Evolutionary conservation across 2,329 filamentous ascomycete genomes (phyloP), one percentile per base, ranked within the genome.

Genomic region (Alternaria sp.): DNA sequence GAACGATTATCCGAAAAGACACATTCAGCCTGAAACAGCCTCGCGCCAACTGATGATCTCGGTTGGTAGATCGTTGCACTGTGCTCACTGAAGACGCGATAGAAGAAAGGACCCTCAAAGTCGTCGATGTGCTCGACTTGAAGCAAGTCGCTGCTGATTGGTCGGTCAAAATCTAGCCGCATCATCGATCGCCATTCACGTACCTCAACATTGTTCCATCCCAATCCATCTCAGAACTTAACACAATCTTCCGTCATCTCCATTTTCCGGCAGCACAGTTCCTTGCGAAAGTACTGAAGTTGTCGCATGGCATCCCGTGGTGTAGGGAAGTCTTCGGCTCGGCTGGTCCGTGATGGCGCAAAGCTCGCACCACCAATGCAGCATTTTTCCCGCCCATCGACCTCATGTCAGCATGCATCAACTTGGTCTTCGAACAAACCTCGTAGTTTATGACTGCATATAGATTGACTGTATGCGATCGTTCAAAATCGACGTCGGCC

Each of bases 261-360:
- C 18, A 37, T 14, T 15, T 6, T 12, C n/a, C 5, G 12, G 49
- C 20, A 37, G 28, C 20, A 41, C 9, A 25, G 20, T 12, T 6
- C 9, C 3, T 41, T 3, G 37, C 9, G 10, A 15, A 25, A 8
- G 49, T 25, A 12, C 3, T 37, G 28, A 21, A 18, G 30, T n/a
- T 15, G 37, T 53, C n/a, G 4, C 20, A 53, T 21, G 33, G 28
- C 14, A 1, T 20, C 12, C 26, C 21, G 18, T 43, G 2, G 4
- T 26, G 18, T 18, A 49, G 21, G 45, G 37, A 46, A 47, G 15
- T 20, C 26, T 21, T 25, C 20, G n/a, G 28, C 46, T 51, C 25
- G 6, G 25, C 43, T 46, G 58, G 58, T 55, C 58, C 58, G 58
- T 60, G 58, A 60, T 60, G 58, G 58, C 49, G 58, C 28, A 37